phyloP scores from a whole-genome alignment of 371 early-diverging fungal species.

The Rhizopus arrhizus region DNA sequence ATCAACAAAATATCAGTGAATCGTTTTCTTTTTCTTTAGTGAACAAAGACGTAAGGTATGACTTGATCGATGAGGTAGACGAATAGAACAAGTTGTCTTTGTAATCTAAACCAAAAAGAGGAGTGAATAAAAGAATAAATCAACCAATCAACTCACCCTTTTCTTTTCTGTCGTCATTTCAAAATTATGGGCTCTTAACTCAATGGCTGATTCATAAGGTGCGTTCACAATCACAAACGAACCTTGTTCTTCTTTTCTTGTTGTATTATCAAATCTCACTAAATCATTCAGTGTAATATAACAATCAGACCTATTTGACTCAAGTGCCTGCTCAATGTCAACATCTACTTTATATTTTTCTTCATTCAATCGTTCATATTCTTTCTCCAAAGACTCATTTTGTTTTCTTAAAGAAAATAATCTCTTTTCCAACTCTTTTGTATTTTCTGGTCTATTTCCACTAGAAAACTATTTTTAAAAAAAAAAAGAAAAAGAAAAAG shows the following conservation, averaged over 20 bases:
- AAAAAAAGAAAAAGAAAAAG: background rate
- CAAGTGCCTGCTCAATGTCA: conserved; percentile 36
- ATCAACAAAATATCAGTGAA: too few relatives aligned
- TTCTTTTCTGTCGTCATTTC: background rate
- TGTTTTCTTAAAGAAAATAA: conserved; percentile 28
- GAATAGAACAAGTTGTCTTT: background rate
- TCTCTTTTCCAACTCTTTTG: conserved; percentile 31
- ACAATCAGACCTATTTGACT: conserved; percentile 35
- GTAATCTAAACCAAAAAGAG: background rate
- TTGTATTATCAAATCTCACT: conserved; percentile 25
- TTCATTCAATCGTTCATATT: conserved; percentile 24
- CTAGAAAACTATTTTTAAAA: background rate
- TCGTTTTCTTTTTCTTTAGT: too few relatives aligned
- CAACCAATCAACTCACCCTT: background rate
- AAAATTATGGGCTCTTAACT: background rate
- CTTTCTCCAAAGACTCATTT: conserved; percentile 35
- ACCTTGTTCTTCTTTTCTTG: conserved; percentile 32
- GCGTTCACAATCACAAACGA: conserved; percentile 43
- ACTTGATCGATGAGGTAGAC: background rate
- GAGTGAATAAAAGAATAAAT: too few relatives aligned
- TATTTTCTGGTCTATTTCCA: background rate
- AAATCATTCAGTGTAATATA: conserved; percentile 46
- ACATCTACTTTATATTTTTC: conserved; percentile 38
- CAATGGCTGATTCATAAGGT: conserved; percentile 31
- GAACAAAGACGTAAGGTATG: background rate